Conservation (phyloP, 2,329 filamentous ascomycete species). For the Teratosphaeria epicoccoides region DNA sequence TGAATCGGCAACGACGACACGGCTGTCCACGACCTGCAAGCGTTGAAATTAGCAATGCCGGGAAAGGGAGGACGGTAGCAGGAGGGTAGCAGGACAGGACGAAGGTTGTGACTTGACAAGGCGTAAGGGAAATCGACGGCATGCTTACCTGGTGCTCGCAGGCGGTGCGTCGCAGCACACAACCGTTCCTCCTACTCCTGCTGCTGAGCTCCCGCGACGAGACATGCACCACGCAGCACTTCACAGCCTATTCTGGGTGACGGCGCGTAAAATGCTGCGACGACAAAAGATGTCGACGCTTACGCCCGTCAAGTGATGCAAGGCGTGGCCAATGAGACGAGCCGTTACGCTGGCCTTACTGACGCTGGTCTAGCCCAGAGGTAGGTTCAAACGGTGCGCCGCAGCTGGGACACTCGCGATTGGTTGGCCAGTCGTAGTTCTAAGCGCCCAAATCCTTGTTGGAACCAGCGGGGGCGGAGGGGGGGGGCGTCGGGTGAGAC, state of each 20-base stretch:
- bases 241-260: constrained; percentile 17
- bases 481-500: too few species aligned
- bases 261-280: constrained; percentile 16
- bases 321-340: constrained; percentile 1
- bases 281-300: not conserved
- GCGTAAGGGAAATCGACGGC: constrained; percentile 8
- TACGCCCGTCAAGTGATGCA: not conserved
- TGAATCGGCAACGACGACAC: constrained; percentile 19
- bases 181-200: constrained; percentile 8
- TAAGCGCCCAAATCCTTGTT: not conserved
- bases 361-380: not conserved
- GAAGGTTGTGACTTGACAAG: constrained; percentile 10
- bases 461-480: not conserved
- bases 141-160: constrained; percentile 16
- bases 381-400: not conserved
- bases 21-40: constrained; percentile 12
- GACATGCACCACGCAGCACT: constrained; percentile 13
- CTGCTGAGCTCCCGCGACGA: constrained; percentile 9
- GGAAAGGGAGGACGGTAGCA: constrained; percentile 4
- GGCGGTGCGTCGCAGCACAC: constrained; percentile 14
- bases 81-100: constrained; percentile 6
- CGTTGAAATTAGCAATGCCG: constrained; percentile 14
- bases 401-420: not conserved
- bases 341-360: not conserved
- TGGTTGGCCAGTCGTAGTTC: not conserved